Evolutionary conservation across 495 filamentous ascomycete genomes (phyloP).

Genomic region (Neurospora sublineolata): DNA sequence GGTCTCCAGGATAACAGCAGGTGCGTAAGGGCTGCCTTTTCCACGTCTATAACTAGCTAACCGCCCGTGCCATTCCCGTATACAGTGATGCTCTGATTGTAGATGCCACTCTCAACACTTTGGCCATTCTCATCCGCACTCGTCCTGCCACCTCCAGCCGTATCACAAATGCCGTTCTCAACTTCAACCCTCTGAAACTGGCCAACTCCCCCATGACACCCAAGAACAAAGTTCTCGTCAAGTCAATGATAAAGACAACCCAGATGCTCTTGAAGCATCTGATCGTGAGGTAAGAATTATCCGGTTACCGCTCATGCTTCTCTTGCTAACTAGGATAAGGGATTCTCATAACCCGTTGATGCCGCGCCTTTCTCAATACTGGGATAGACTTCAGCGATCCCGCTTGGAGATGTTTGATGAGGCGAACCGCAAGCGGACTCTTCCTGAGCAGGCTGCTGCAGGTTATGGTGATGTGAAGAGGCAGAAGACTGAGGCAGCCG

Average conservation of each 20-base stretch:
- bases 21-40: conserved; percentile 34
- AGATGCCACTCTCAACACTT: conserved; percentile 81
- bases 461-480: conserved; percentile 34
- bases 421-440: conserved; percentile 59
- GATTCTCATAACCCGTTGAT: conserved; percentile 57
- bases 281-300: conserved; percentile 50
- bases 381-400: conserved; percentile 65
- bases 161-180: conserved; percentile 73
- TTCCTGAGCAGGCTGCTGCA: conserved; percentile 55
- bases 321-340: conserved; percentile 31
- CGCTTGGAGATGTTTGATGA: conserved; percentile 68
- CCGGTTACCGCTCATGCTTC: neutral
- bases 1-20: conserved; percentile 76
- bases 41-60: neutral
- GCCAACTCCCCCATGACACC: conserved; percentile 66
- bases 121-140: conserved; percentile 67
- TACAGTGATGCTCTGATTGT: conserved; percentile 76
- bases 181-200: conserved; percentile 79
- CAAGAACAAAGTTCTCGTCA: conserved; percentile 66
- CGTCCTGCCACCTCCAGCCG: conserved; percentile 72
- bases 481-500: conserved; percentile 19
- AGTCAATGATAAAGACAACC: conserved; percentile 89
- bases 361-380: conserved; percentile 66
- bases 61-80: neutral
- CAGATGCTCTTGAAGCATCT: conserved; percentile 71